phyloP scores from a whole-genome alignment of 106 monocot genomes.

The Dioscorea zingiberensis region DNA sequence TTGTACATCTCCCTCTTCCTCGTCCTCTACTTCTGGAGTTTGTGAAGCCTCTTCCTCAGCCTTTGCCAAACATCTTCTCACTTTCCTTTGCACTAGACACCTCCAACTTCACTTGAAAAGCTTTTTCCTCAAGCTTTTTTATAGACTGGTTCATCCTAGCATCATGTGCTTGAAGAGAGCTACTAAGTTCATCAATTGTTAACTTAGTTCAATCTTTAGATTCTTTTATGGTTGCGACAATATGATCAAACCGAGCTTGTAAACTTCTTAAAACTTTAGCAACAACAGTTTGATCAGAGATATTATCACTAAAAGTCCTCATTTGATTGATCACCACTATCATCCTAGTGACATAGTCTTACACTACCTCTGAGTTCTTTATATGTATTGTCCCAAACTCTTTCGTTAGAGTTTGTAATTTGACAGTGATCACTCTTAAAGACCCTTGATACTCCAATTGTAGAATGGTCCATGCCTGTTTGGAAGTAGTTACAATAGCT shows the following conservation, averaged over 20 bases:
- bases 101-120: not conserved
- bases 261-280: not conserved
- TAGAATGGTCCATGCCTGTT: too few relatives aligned
- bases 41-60: too few relatives aligned
- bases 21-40: not conserved
- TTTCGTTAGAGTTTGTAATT: too few relatives aligned
- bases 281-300: not conserved
- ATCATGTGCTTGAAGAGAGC: not conserved
- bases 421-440: too few relatives aligned
- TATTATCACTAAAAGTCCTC: not conserved
- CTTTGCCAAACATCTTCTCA: too few relatives aligned
- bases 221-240: not conserved
- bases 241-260: not conserved
- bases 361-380: not conserved
- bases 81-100: not conserved
- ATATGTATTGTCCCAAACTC: not conserved
- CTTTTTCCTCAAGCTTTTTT: not conserved
- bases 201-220: not conserved
- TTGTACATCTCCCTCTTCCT: not conserved
- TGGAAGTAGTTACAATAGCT: too few relatives aligned
- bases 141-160: not conserved
- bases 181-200: not conserved
- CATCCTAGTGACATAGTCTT: not conserved
- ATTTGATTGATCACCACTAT: not conserved
- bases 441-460: too few relatives aligned